phyloP scores from a whole-genome alignment of 2,329 filamentous ascomycete species.

The Escovopsis sp. region DNA sequence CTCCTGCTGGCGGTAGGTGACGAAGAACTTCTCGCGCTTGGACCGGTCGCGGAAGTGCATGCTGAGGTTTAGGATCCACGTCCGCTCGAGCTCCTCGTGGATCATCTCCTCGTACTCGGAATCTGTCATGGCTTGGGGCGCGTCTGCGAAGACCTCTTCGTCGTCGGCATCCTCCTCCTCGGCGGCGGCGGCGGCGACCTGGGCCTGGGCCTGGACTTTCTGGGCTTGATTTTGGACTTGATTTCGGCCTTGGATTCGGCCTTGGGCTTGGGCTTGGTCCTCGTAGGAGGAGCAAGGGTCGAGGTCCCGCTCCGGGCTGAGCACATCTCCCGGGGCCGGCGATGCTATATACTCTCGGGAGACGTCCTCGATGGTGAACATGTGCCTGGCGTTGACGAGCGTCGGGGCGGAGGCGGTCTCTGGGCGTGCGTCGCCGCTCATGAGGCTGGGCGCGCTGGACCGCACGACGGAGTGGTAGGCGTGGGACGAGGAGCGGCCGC shows the following conservation, averaged over 20 bases:
- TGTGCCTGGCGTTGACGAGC: slow-evolving; percentile 9
- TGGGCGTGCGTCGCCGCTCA: slow-evolving; percentile 14
- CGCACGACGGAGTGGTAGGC: slow-evolving; percentile 20
- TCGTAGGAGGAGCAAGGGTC: neutral
- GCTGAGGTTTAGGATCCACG: slow-evolving; percentile 93
- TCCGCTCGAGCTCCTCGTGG: slow-evolving; percentile 67
- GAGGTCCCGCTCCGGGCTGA: neutral
- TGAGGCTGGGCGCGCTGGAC: slow-evolving; percentile 33
- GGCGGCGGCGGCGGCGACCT: neutral
- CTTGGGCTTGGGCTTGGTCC: neutral
- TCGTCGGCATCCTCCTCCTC: slow-evolving; percentile 1
- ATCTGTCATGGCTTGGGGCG: slow-evolving; percentile 30
- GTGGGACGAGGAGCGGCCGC: slow-evolving; percentile 11
- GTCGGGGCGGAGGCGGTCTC: slow-evolving; percentile 5
- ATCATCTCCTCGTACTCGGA: slow-evolving; percentile 49
- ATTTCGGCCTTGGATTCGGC: too few species aligned
- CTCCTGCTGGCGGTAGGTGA: slow-evolving; percentile 76
- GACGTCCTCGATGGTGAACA: slow-evolving; percentile 7
- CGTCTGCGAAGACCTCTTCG: slow-evolving; percentile 21
- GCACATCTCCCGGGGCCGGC: neutral
- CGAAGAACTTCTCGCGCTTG: slow-evolving; percentile 91
- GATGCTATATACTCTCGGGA: neutral
- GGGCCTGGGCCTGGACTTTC: too few species aligned
- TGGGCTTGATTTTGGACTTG: too few species aligned
- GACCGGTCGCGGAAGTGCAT: slow-evolving; percentile 96